Percentiles rank a stretch among this genome's conserved stretches.
Evolutionary conservation across 2,329 filamentous ascomycete genomes (phyloP).

Genomic region (Orbilia brochopaga): DNA sequence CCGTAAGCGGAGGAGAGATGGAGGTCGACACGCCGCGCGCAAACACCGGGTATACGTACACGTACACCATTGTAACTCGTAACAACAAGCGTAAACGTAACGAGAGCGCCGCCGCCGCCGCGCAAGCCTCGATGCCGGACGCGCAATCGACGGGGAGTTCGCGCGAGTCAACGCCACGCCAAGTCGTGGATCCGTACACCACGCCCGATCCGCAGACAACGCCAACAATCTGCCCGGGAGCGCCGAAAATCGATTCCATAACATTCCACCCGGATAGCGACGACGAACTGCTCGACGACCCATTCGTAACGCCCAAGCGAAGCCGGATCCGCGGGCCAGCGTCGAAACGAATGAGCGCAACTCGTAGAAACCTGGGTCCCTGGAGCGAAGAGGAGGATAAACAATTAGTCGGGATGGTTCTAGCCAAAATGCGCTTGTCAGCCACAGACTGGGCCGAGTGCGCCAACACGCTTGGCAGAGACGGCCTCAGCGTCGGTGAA

Average conservation of each 20-base stretch:
- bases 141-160: constrained; percentile 5
- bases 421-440: constrained; percentile 70
- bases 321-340: constrained; percentile 42
- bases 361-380: constrained; percentile 40
- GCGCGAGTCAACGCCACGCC: constrained; percentile 23
- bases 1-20: constrained; percentile 16
- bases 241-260: constrained; percentile 38
- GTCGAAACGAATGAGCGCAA: constrained; percentile 35
- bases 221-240: constrained; percentile 35
- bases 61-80: constrained; percentile 47
- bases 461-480: constrained; percentile 66
- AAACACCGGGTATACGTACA: constrained; percentile 36
- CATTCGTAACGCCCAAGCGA: constrained; percentile 48
- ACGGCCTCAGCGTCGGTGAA: constrained; percentile 65
- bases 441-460: constrained; percentile 73
- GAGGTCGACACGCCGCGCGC: constrained; percentile 34
- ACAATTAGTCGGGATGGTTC: constrained; percentile 70
- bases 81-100: constrained; percentile 49
- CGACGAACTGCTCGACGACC: constrained; percentile 43
- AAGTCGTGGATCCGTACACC: constrained; percentile 23
- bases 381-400: constrained; percentile 71
- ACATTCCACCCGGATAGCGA: constrained; percentile 45
- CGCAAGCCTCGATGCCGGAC: neutral
- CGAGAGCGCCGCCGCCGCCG: constrained; percentile 5
- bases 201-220: constrained; percentile 29